These are phyloP conservation scores for Penicillium carneum DNA, from an alignment of 2,329 filamentous ascomycete species.

Conservation along the genomic window DNA sequence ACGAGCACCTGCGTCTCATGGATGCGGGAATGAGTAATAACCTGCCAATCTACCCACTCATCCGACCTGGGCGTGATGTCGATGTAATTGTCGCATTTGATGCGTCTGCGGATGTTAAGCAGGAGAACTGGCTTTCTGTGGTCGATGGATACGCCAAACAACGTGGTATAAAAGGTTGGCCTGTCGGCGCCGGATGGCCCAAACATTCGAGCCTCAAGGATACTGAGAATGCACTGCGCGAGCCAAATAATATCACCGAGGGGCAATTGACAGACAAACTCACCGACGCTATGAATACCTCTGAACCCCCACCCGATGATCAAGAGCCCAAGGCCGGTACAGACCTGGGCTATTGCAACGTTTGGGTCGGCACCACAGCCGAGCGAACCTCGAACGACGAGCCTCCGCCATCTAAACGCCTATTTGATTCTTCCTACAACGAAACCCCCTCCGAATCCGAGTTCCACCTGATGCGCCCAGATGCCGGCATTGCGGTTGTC, in stretches of 20 bases:
- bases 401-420: conserved; percentile 60
- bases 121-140: conserved; percentile 93
- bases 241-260: conserved; percentile 68
- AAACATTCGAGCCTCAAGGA: conserved; percentile 66
- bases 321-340: conserved; percentile 37
- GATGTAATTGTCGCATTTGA: conserved; percentile 94
- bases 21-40: conserved; percentile 99
- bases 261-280: conserved; percentile 71
- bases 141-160: conserved; percentile 92
- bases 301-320: background rate
- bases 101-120: conserved; percentile 88
- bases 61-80: conserved; percentile 85
- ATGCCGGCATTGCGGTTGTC: conserved; percentile 85
- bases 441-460: conserved; percentile 66
- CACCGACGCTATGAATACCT: conserved; percentile 60
- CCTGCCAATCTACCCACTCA: conserved; percentile 89
- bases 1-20: conserved; percentile 81
- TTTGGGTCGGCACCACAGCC: conserved; percentile 88
- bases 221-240: conserved; percentile 69
- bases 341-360: conserved; percentile 86
- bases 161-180: conserved; percentile 91
- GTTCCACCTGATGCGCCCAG: conserved; percentile 74
- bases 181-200: conserved; percentile 92
- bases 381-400: conserved; percentile 69
- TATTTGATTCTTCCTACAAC: conserved; percentile 54